Percentiles rank a stretch among this genome's conserved stretches.
These are phyloP conservation scores for Picochlorum sp. DNA, from an alignment of 139 green algal genomes.

Conservation along the genomic window DNA sequence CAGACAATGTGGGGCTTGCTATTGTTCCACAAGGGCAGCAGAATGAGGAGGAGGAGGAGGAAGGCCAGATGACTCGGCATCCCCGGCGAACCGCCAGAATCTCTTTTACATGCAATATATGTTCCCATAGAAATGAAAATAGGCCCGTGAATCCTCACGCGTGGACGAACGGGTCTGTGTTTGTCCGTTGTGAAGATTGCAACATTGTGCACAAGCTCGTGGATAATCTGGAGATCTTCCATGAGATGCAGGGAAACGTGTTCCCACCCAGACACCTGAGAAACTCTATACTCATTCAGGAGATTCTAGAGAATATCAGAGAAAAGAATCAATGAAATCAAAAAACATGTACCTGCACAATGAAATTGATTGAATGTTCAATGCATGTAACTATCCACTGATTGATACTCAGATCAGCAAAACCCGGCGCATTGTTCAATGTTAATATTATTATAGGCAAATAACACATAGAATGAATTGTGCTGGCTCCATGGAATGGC, in stretches of 20 bases:
- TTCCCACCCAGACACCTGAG: slow-evolving; percentile 32
- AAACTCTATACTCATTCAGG: slow-evolving; percentile 11
- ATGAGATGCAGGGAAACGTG: slow-evolving; percentile 25
- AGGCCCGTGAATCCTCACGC: slow-evolving; percentile 50
- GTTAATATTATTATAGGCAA: neutral
- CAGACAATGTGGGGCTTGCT: slow-evolving; percentile 8
- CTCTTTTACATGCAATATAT: slow-evolving; percentile 56
- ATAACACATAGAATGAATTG: no score
- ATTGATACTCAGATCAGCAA: slow-evolving; percentile 26
- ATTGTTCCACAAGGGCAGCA: slow-evolving; percentile 14
- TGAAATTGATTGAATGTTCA: neutral
- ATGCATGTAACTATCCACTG: slow-evolving; percentile 28
- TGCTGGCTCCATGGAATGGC: no score
- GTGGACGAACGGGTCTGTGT: slow-evolving; percentile 48
- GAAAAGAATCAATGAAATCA: slow-evolving; percentile 1
- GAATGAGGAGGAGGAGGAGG: slow-evolving; percentile 9
- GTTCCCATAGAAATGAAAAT: slow-evolving; percentile 30
- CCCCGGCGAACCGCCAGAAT: slow-evolving; percentile 28
- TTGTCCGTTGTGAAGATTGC: slow-evolving; percentile 44
- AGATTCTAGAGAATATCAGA: slow-evolving; percentile 12
- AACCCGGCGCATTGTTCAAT: slow-evolving; percentile 22
- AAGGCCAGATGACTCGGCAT: slow-evolving; percentile 17
- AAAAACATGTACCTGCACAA: slow-evolving; percentile 2
- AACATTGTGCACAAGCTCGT: slow-evolving; percentile 26
- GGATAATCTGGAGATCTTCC: slow-evolving; percentile 32